Evolutionary conservation across 768 basidiomycete species (phyloP), one percentile per base, ranked within the genome.

Genomic region (Glaciozyma martinii): DNA sequence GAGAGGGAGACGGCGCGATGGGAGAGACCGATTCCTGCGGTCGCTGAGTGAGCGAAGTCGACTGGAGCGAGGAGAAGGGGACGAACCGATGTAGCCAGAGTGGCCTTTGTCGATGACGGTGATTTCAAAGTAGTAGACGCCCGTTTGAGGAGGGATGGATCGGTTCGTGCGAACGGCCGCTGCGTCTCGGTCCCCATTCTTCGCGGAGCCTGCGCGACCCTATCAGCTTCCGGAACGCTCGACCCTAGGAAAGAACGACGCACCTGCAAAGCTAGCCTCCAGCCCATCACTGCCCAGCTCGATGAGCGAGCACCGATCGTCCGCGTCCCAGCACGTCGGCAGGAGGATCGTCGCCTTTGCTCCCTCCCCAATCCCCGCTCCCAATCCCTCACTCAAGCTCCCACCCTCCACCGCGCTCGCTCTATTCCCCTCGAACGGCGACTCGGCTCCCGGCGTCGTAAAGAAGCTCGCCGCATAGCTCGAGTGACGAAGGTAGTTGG

Each of bases 111-210:
- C 84, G 9, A 87, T 75, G 54, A 98, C 84, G 71, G 88, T 84
- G 8, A 91, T 84, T 78, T 99, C 94, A 74, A 86, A 99, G 76
- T 98, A 99, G 74, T 90, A 94, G 61, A 98, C 85, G 29, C 93
- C 95, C 71, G 88, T 88, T 16, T 86, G 85, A 1, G 86, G 80
- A 3, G 93, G 93, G 56, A 94, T 86, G 1, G 86, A 83, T 68
- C 84, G 78, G 52, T 82, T 82, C 1, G 93, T 85, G 58, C 90
- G 83, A 6, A 88, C 87, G 49, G 91, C 81, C 16, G 89, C 89
- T 0, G 90, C 90, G 61, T 94, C 91, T 64, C 84, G 84, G 62
- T 92, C 89, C 18, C 83, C 84, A 59, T 74, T 61, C 27, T 70
- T 74, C 29, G 74, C 71, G 3, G 70, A 64, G 2, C 71, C 71